Conservation (phyloP, 305 asterid species). For the Fraxinus baroniana region DNA sequence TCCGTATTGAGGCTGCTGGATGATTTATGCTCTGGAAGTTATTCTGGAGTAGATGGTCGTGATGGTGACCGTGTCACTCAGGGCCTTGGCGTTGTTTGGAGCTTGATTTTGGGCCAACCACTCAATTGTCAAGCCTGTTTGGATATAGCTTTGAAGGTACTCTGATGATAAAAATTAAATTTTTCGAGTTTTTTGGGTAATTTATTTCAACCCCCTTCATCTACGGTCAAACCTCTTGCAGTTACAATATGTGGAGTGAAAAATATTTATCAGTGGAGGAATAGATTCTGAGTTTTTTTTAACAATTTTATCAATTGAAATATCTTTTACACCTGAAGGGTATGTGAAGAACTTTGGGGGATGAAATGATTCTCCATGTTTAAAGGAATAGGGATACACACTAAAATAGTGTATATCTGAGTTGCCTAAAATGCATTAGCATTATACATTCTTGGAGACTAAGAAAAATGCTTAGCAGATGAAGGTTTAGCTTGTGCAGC, state of each 20-base stretch:
- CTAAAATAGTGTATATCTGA: neutral
- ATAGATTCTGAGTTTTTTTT: neutral
- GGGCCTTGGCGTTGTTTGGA: constrained; percentile 95
- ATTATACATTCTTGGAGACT: neutral
- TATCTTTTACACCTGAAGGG: neutral
- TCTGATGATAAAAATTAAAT: constrained; percentile 22
- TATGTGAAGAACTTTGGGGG: neutral
- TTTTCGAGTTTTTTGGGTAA: constrained; percentile 7
- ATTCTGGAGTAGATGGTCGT: constrained; percentile 53
- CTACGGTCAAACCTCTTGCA: neutral
- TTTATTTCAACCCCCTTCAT: neutral
- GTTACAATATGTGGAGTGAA: neutral
- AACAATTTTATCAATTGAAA: neutral
- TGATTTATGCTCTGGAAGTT: constrained; percentile 67
- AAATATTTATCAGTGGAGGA: neutral
- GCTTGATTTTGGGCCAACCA: constrained; percentile 84
- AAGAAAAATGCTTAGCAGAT: neutral
- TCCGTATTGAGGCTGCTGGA: constrained; percentile 70
- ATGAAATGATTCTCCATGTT: neutral
- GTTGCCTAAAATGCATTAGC: neutral
- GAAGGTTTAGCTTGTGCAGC: neutral
- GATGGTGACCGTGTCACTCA: constrained; percentile 96
- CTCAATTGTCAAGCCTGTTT: constrained; percentile 79
- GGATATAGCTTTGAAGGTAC: constrained; percentile 92
- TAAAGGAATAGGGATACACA: neutral